phyloP scores from a whole-genome alignment of 2,329 filamentous ascomycete species.

The Gnomoniopsis smithogilvyi region DNA sequence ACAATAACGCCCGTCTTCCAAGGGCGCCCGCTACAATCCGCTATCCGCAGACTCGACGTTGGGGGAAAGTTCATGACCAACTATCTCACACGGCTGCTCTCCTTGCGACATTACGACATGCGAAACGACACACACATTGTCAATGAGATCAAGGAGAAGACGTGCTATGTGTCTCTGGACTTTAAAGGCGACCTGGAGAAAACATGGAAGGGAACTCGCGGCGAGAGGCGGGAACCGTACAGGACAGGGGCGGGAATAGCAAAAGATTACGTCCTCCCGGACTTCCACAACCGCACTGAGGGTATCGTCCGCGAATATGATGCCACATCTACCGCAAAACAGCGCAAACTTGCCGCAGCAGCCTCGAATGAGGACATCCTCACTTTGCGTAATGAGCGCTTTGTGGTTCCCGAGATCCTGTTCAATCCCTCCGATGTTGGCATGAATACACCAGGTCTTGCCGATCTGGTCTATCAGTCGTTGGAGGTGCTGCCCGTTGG shows the following conservation, averaged over 20 bases:
- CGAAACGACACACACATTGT: conserved; percentile 90
- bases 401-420: conserved; percentile 82
- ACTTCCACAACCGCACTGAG: conserved; percentile 59
- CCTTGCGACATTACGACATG: conserved; percentile 91
- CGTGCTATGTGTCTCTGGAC: conserved; percentile 77
- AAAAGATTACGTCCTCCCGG: conserved; percentile 88
- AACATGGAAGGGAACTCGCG: conserved; percentile 75
- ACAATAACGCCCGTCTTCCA: conserved; percentile 83
- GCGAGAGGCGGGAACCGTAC: conserved; percentile 51
- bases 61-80: conserved; percentile 94
- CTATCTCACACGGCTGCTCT: conserved; percentile 84
- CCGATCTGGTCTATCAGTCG: conserved; percentile 78
- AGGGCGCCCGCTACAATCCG: conserved; percentile 75
- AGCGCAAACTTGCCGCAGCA: conserved; percentile 42
- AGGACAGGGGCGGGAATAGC: conserved; percentile 60
- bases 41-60: conserved; percentile 80
- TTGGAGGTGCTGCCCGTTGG: conserved; percentile 73
- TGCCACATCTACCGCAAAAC: conserved; percentile 50
- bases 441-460: conserved; percentile 76
- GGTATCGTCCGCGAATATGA: conserved; percentile 79
- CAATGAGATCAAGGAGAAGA: conserved; percentile 91
- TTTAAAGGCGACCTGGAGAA: conserved; percentile 76
- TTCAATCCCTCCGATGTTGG: conserved; percentile 86
- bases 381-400: conserved; percentile 87
- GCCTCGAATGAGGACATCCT: conserved; percentile 71